phyloP scores from a whole-genome alignment of 176 grass and related monocot genomes.

The Pontederia paniculata region DNA sequence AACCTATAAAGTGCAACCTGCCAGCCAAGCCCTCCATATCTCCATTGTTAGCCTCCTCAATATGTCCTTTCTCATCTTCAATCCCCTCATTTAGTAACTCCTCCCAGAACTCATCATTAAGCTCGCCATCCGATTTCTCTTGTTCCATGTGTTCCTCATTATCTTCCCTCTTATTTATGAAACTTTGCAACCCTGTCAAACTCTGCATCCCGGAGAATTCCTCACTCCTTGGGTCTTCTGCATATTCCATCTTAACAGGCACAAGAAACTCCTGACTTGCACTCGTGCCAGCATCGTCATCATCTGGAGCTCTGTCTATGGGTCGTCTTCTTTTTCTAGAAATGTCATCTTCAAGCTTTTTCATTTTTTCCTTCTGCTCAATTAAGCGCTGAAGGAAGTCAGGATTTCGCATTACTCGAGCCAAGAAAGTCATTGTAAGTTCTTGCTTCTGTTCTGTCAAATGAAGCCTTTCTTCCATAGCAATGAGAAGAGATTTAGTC shows the following conservation, averaged over 20 bases:
- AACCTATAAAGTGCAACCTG: conserved; percentile 50
- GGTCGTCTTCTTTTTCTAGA: conserved; percentile 65
- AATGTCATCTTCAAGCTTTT: conserved; percentile 69
- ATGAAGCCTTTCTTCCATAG: conserved; percentile 73
- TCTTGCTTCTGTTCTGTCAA: conserved; percentile 77
- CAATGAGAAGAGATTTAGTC: conserved; percentile 48
- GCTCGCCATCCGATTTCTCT: conserved; percentile 22
- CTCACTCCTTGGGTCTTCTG: conserved; percentile 14
- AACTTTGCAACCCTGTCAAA: conserved; percentile 1
- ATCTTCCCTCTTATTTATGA: conserved; percentile 4
- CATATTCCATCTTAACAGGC: conserved; percentile 22
- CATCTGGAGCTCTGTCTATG: conserved; percentile 46
- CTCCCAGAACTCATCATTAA: conserved; percentile 73
- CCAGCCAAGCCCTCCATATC: conserved; percentile 46
- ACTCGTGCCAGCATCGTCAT: conserved; percentile 27
- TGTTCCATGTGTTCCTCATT: conserved; percentile 14
- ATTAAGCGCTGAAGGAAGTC: conserved; percentile 59
- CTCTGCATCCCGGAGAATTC: conserved; percentile 8
- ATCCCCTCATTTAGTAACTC: conserved; percentile 47
- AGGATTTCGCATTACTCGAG: conserved; percentile 57
- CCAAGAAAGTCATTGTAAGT: conserved; percentile 76
- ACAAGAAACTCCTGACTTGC: conserved; percentile 29
- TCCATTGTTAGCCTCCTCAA: conserved; percentile 4
- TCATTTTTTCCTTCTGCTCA: conserved; percentile 49
- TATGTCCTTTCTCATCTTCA: conserved; percentile 24